phyloP scores from a whole-genome alignment of 2,329 filamentous ascomycete genomes.

The Aspergillus clavatus region DNA sequence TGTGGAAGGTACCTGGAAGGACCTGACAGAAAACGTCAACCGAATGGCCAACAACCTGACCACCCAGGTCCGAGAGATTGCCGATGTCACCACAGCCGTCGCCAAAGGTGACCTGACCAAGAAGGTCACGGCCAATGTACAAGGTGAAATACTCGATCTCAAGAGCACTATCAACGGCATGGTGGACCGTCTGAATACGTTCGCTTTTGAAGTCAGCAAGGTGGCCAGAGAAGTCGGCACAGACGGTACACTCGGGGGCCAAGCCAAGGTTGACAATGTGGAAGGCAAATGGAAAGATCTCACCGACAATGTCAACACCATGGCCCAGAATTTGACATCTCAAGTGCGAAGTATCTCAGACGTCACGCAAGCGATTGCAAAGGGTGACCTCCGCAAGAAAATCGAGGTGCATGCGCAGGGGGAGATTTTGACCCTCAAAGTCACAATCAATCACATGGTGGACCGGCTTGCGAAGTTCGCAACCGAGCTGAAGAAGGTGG shows the following conservation, averaged over 20 bases:
- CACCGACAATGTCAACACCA: slow-evolving; percentile 64
- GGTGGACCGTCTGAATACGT: slow-evolving; percentile 61
- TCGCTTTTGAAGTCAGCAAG: slow-evolving; percentile 62
- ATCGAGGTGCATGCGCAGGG: slow-evolving; percentile 93
- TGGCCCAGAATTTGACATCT: slow-evolving; percentile 59
- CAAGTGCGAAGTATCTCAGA: slow-evolving; percentile 87
- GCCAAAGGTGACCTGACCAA: slow-evolving; percentile 90
- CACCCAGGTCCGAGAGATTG: slow-evolving; percentile 95
- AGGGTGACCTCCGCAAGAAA: slow-evolving; percentile 92
- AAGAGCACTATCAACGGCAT: slow-evolving; percentile 81
- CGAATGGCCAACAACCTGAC: slow-evolving; percentile 98
- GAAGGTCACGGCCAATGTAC: slow-evolving; percentile 90
- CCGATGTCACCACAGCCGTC: slow-evolving; percentile 91
- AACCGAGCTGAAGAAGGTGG: slow-evolving; percentile 90
- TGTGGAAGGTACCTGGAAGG: slow-evolving; percentile 94
- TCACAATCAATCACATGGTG: slow-evolving; percentile 99
- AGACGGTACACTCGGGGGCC: slow-evolving; percentile 59
- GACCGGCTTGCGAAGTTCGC: slow-evolving; percentile 92
- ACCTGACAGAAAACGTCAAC: slow-evolving; percentile 93
- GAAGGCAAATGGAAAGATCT: slow-evolving; percentile 64
- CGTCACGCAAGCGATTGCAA: slow-evolving; percentile 90
- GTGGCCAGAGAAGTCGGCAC: slow-evolving; percentile 62
- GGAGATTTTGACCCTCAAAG: slow-evolving; percentile 88
- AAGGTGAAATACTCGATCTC: slow-evolving; percentile 88
- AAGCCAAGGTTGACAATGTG: slow-evolving; percentile 60